These are phyloP conservation scores for Colletotrichum gigasporum DNA, from an alignment of 2,329 filamentous ascomycete genomes.

Conservation along the genomic window DNA sequence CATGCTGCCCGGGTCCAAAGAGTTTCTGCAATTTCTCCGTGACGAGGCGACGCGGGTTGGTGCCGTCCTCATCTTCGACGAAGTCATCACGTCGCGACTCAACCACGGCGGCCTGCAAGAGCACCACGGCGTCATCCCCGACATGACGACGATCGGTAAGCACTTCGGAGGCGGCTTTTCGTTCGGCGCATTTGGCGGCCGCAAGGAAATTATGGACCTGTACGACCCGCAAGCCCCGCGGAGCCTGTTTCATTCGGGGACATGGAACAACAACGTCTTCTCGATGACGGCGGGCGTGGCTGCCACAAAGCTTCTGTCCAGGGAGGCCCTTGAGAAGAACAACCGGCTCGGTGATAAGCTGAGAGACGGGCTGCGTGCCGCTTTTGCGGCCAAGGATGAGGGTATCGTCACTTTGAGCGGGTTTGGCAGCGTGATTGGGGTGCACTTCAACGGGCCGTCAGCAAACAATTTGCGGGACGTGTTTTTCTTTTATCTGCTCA, in stretches of 20 bases:
- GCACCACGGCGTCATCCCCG: constrained; percentile 58
- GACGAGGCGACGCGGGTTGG: constrained; percentile 40
- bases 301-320: constrained; percentile 26
- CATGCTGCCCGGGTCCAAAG: constrained; percentile 57
- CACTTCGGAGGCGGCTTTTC: constrained; percentile 73
- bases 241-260: constrained; percentile 32
- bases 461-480: constrained; percentile 4
- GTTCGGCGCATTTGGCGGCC: constrained; percentile 74
- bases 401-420: constrained; percentile 17
- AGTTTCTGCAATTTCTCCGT: constrained; percentile 50
- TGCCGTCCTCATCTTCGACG: constrained; percentile 73
- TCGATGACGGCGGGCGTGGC: constrained; percentile 32
- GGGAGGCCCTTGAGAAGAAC: constrained; percentile 18
- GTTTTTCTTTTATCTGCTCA: constrained; percentile 30
- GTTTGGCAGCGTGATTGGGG: constrained; percentile 24
- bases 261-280: constrained; percentile 33
- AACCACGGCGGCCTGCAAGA: constrained; percentile 58
- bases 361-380: neutral
- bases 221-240: constrained; percentile 58
- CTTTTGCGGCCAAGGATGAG: constrained; percentile 3
- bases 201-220: constrained; percentile 64
- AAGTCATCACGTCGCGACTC: constrained; percentile 75
- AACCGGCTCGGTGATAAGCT: constrained; percentile 15
- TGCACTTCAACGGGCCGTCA: constrained; percentile 19
- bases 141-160: constrained; percentile 73